phyloP scores from a whole-genome alignment of 1,139 yeast species.

The Scheffersomyces segobiensis region DNA sequence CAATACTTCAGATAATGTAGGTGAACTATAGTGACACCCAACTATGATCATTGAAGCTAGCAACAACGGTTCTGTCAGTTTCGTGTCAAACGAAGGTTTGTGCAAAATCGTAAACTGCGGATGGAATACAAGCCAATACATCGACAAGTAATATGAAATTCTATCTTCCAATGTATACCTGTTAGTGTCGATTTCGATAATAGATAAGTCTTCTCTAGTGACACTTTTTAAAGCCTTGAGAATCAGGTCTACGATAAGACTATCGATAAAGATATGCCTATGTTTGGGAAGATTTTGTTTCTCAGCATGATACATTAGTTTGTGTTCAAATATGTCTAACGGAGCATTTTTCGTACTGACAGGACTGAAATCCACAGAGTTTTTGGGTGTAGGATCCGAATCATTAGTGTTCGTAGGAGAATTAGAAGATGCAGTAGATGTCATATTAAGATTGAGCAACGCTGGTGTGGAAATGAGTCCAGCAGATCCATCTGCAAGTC shows the following conservation, averaged over 20 bases:
- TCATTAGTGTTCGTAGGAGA: conserved; percentile 42
- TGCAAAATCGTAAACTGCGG: conserved; percentile 64
- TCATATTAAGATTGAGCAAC: conserved; percentile 11
- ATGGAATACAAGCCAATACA: conserved; percentile 61
- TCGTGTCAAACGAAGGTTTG: conserved; percentile 61
- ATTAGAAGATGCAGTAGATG: conserved; percentile 27
- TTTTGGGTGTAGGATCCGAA: conserved; percentile 27
- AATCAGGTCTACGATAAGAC: conserved; percentile 18
- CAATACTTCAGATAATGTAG: conserved; percentile 11
- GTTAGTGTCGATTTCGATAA: conserved; percentile 16
- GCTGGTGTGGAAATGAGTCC: background rate
- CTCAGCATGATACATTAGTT: conserved; percentile 17
- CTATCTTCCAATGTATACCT: conserved; percentile 26
- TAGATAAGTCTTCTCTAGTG: conserved; percentile 18
- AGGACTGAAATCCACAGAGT: conserved; percentile 17
- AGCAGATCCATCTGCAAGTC: background rate
- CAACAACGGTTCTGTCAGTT: conserved; percentile 51
- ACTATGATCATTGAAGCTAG: conserved; percentile 57
- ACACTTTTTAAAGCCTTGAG: conserved; percentile 19
- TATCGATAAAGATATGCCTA: conserved; percentile 31
- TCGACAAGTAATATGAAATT: conserved; percentile 26
- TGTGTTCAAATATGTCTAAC: conserved; percentile 10
- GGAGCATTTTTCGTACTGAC: conserved; percentile 10
- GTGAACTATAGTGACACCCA: conserved; percentile 43
- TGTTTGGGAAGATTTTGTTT: conserved; percentile 25